Percentiles rank a stretch among this genome's conserved stretches.
Conservation (phyloP, 257 asterid genomes). For the Solanum okadae region DNA sequence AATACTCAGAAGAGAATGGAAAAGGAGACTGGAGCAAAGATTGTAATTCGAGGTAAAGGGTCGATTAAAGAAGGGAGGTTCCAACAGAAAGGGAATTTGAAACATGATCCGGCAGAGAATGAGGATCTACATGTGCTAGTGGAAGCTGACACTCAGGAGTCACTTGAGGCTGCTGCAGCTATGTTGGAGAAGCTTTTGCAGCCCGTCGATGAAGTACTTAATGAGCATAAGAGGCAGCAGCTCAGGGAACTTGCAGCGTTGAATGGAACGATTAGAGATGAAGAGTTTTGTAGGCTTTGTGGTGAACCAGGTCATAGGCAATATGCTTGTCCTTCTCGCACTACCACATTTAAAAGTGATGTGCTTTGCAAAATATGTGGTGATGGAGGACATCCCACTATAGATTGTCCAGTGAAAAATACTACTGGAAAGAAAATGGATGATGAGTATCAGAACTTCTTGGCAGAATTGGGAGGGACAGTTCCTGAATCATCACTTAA, state of each 20-base stretch:
- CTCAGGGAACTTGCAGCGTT: slow-evolving; percentile 92
- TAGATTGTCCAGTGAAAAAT: slow-evolving; percentile 83
- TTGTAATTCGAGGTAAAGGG: slow-evolving; percentile 94
- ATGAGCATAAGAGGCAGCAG: slow-evolving; percentile 96
- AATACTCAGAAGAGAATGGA: slow-evolving; percentile 98
- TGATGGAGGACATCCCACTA: slow-evolving; percentile 95
- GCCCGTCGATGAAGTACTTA: slow-evolving; percentile 93
- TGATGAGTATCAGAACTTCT: slow-evolving; percentile 88
- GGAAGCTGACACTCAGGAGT: slow-evolving; percentile 88
- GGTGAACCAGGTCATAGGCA: slow-evolving; percentile 94
- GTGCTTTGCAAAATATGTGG: slow-evolving; percentile 90
- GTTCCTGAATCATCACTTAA: slow-evolving; percentile 59
- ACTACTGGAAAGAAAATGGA: slow-evolving; percentile 99
- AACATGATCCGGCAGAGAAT: slow-evolving; percentile 77
- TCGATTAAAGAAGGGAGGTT: slow-evolving; percentile 86
- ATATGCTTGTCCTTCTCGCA: slow-evolving; percentile 81
- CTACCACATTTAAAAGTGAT: slow-evolving; percentile 78
- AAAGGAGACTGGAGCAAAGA: slow-evolving; percentile 93
- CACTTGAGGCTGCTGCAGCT: slow-evolving; percentile 86
- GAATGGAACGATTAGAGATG: slow-evolving; percentile 96
- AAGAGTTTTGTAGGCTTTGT: slow-evolving; percentile 83
- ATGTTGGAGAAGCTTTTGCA: slow-evolving; percentile 95
- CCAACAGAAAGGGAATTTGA: slow-evolving; percentile 84
- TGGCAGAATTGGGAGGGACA: slow-evolving; percentile 93
- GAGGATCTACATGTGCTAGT: slow-evolving; percentile 94